Evolutionary conservation across 176 grass and related monocot genomes (phyloP), one percentile per base, ranked within the genome.

Genomic region (Oryza longistaminata): DNA sequence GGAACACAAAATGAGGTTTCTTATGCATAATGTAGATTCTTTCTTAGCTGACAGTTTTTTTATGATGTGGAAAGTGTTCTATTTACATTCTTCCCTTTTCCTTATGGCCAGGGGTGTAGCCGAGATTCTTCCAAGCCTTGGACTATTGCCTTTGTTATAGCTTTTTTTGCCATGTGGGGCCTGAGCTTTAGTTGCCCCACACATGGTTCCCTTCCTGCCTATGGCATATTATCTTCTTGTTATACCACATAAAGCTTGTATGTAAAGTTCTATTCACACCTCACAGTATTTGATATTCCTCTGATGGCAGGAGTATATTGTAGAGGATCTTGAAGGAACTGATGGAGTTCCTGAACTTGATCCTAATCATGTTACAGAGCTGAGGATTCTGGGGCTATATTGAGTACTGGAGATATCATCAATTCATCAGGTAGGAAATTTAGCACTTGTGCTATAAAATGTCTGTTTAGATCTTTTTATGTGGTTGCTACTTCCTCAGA

Each of bases 301-400:
- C 55, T 87, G 58, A 52, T 88, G 34, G 49, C 83, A 96, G 93
- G 96, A 99, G 83, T 99, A 96, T 82, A 85, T 99, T 42, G 96
- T 96, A 71, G 96, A 96, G 69, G 94, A 90, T 87, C 88, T 94
- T 86, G 96, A 99, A 79, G 90, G 71, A 82, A 90, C 82, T 76
- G 88, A 91, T 35, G 73, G 49, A 53, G 74, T 96, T 65, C 78
- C 96, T 15, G 91, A 94, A 72, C 96, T 99, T 81, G 93, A 96
- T 86, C 91, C 93, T 86, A 89, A 86, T 80, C 91, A 99, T 91
- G 84, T 96, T 71, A 87, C 83, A 55, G 96, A 96, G 83, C 83
- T 96, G 76, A 88, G 87, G 84, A 94, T 95, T 81, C 72, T 96
- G 74, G 96, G 93, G 62, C 93, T 98, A 19, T 99, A 99, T 84